A percentile compares a stretch with the other conserved stretches of the same genome.
These are phyloP conservation scores for Penicillium desertorum DNA, from an alignment of 495 filamentous ascomycete genomes.

Conservation along the genomic window DNA sequence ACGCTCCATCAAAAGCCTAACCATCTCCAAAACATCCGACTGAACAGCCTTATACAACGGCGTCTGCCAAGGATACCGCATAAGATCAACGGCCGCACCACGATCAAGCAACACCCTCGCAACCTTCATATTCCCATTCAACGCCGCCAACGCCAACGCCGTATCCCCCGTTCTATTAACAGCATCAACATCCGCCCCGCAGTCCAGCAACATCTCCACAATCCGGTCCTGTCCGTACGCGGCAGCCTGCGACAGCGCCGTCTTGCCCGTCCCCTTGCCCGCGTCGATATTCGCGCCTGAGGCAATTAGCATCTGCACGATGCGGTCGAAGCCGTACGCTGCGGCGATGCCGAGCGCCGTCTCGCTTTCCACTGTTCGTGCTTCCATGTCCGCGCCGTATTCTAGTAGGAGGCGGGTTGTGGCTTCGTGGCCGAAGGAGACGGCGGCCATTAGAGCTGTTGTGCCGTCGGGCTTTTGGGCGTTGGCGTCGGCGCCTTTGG, in stretches of 20 bases:
- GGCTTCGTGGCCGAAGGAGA: constrained; percentile 19
- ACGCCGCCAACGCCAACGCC: constrained; percentile 43
- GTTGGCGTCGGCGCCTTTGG: constrained; percentile 42
- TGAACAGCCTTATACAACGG: constrained; percentile 22
- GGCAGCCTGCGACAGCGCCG: constrained; percentile 31
- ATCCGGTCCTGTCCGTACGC: constrained; percentile 33
- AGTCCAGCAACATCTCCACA: constrained; percentile 41
- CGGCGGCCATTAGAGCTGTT: constrained; percentile 41
- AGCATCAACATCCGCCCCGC: constrained; percentile 42
- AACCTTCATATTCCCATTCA: constrained; percentile 37
- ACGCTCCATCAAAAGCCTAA: constrained; percentile 12
- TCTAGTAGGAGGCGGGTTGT: constrained; percentile 30
- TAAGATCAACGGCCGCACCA: constrained; percentile 35
- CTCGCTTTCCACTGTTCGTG: constrained; percentile 15
- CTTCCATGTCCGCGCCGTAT: constrained; percentile 26
- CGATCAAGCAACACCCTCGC: constrained; percentile 39
- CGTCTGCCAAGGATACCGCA: constrained; percentile 10
- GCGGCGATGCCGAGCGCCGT: constrained; percentile 39
- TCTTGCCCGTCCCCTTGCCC: constrained; percentile 5
- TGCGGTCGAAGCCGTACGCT: constrained; percentile 30
- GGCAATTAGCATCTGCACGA: constrained; percentile 32
- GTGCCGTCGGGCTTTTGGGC: constrained; percentile 30
- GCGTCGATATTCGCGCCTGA: constrained; percentile 25
- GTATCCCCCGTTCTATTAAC: constrained; percentile 33
- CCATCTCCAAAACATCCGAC: constrained; percentile 8